These are phyloP conservation scores for Aspergillus transmontanensis DNA, from an alignment of 2,329 filamentous ascomycete species.

Conservation along the genomic window DNA sequence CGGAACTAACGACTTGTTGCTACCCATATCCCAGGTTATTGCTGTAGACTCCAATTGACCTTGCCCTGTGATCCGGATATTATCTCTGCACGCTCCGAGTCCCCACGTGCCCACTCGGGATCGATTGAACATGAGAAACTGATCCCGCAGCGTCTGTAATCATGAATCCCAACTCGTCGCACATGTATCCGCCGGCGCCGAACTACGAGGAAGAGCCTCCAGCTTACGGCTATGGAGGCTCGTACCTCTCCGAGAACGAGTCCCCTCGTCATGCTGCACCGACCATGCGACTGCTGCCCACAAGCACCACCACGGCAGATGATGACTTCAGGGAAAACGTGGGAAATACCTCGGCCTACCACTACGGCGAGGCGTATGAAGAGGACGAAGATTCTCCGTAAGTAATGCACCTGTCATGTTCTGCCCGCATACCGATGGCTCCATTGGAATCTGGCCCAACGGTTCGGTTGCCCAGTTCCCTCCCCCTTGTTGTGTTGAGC, in stretches of 20 bases:
- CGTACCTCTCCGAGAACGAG: conserved; percentile 34
- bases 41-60: not conserved
- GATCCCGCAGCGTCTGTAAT: not conserved
- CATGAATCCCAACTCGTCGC: conserved; percentile 25
- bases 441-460: conserved; percentile 8
- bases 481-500: conserved; percentile 11
- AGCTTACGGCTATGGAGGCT: conserved; percentile 39
- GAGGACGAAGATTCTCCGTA: conserved; percentile 39
- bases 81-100: not conserved
- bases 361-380: conserved; percentile 29
- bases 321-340: conserved; percentile 32
- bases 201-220: conserved; percentile 48
- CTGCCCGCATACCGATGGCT: conserved; percentile 17
- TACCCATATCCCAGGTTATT: not conserved
- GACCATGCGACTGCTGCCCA: conserved; percentile 50
- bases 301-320: conserved; percentile 39
- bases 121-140: not conserved
- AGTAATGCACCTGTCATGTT: conserved; percentile 26
- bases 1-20: not conserved
- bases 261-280: conserved; percentile 39
- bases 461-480: conserved; percentile 1
- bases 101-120: not conserved
- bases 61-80: not conserved
- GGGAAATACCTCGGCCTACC: conserved; percentile 29
- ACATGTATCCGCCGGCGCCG: conserved; percentile 34